Conservation (phyloP, 2,329 filamentous ascomycete species). For the Fusarium brachygibbosum region DNA sequence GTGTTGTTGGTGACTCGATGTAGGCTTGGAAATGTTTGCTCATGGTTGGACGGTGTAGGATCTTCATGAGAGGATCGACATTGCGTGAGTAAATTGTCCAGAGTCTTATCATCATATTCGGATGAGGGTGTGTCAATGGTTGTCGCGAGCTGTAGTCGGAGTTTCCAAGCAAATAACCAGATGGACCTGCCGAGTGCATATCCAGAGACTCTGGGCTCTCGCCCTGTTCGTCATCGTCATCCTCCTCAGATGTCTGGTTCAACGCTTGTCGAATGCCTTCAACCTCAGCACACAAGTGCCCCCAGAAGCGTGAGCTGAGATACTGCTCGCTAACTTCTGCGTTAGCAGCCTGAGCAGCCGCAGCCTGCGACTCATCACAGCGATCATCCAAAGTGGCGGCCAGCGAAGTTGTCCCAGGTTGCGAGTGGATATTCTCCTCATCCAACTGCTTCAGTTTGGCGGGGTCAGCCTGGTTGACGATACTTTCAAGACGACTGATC, state of each 20-base stretch:
- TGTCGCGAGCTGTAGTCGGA: slow-evolving; percentile 40
- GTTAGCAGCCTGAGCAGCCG: slow-evolving; percentile 41
- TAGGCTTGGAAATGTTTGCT: slow-evolving; percentile 49
- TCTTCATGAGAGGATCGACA: slow-evolving; percentile 61
- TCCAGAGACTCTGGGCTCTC: slow-evolving; percentile 51
- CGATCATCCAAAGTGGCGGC: slow-evolving; percentile 31
- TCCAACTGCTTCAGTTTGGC: slow-evolving; percentile 48
- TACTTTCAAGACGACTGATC: slow-evolving; percentile 60
- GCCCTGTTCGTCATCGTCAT: slow-evolving; percentile 53
- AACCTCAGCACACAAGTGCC: slow-evolving; percentile 59
- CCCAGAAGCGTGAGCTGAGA: slow-evolving; percentile 61
- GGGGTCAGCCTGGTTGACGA: slow-evolving; percentile 60
- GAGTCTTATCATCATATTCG: slow-evolving; percentile 56
- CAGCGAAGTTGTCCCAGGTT: slow-evolving; percentile 1
- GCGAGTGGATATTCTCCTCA: slow-evolving; percentile 21
- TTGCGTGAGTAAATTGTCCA: slow-evolving; percentile 56
- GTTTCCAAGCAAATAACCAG: slow-evolving; percentile 49
- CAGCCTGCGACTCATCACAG: slow-evolving; percentile 31
- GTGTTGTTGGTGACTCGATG: slow-evolving; percentile 34
- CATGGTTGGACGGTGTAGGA: slow-evolving; percentile 60
- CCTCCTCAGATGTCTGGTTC: slow-evolving; percentile 59
- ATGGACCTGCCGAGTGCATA: slow-evolving; percentile 45
- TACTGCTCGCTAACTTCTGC: slow-evolving; percentile 50
- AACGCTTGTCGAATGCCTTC: slow-evolving; percentile 60
- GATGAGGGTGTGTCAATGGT: slow-evolving; percentile 53